Evolutionary conservation across 169 alveolate genomes (phyloP).

Genomic region (Plasmodium cynomolgi): DNA sequence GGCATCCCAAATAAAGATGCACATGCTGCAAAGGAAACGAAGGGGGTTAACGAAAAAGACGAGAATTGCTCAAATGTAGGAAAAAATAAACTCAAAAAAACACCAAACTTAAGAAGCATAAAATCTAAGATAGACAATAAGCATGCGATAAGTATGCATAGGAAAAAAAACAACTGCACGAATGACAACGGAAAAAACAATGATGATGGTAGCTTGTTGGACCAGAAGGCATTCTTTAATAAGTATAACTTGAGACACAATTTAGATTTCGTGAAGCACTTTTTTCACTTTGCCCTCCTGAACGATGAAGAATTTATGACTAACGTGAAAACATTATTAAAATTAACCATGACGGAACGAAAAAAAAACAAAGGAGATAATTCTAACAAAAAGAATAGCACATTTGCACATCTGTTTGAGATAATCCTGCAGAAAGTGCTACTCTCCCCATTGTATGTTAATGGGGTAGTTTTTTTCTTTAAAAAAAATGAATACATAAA

Average conservation of each 20-base stretch:
- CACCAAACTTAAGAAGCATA: background rate
- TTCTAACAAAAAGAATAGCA: slow-evolving; percentile 32
- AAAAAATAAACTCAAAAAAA: slow-evolving; percentile 26
- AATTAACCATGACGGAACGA: slow-evolving; percentile 10
- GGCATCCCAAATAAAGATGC: background rate
- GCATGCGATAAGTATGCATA: slow-evolving; percentile 15
- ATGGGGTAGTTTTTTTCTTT: slow-evolving; percentile 55
- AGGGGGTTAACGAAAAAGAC: background rate
- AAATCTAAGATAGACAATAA: slow-evolving; percentile 68
- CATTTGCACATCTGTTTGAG: slow-evolving; percentile 10
- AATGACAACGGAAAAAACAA: slow-evolving; percentile 1
- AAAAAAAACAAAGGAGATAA: slow-evolving; percentile 50
- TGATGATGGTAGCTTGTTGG: background rate
- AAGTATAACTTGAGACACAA: slow-evolving; percentile 44
- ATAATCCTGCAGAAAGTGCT: slow-evolving; percentile 28
- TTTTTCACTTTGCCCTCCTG: slow-evolving; percentile 47
- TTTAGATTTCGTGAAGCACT: slow-evolving; percentile 33
- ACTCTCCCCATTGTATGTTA: slow-evolving; percentile 43
- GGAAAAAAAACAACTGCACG: slow-evolving; percentile 1
- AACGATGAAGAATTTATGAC: slow-evolving; percentile 53
- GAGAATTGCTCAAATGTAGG: slow-evolving; percentile 12
- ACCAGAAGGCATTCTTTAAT: slow-evolving; percentile 41
- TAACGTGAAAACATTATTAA: slow-evolving; percentile 27
- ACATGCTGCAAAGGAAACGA: background rate
- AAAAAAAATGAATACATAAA: slow-evolving; percentile 66